phyloP scores from a whole-genome alignment of 352 stramenopile genomes.

The Phytophthora pseudosyringae region DNA sequence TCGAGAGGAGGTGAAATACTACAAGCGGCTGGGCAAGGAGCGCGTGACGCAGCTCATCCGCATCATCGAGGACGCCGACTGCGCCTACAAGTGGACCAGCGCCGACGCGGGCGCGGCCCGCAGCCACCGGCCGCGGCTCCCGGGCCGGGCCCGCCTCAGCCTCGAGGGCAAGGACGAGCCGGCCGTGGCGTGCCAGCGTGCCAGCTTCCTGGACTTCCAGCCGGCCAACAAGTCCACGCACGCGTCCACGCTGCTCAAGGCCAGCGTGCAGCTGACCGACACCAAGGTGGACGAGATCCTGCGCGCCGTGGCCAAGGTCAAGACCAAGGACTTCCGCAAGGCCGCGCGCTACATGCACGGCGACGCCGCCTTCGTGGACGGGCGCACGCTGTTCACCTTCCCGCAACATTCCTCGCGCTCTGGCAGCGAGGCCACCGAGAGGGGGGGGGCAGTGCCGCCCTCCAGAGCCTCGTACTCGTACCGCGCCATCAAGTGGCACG shows the following conservation, averaged over 20 bases:
- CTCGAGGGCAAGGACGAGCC: constrained; percentile 21
- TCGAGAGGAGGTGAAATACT: constrained; percentile 74
- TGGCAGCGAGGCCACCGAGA: constrained; percentile 10
- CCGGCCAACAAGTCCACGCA: constrained; percentile 59
- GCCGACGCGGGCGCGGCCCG: constrained; percentile 8
- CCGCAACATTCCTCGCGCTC: constrained; percentile 23
- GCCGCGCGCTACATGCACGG: constrained; percentile 62
- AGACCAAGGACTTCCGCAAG: constrained; percentile 72
- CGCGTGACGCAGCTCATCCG: constrained; percentile 75
- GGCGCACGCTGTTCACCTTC: constrained; percentile 70
- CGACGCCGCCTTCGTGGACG: constrained; percentile 63
- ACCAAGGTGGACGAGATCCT: constrained; percentile 65
- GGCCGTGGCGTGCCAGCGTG: constrained; percentile 48
- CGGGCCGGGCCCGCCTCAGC: constrained; percentile 11
- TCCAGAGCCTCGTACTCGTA: constrained; percentile 54
- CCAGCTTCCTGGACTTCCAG: constrained; percentile 76
- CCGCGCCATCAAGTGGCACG: constrained; percentile 80
- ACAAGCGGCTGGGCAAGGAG: constrained; percentile 80
- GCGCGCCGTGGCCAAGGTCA: constrained; percentile 54
- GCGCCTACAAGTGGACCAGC: constrained; percentile 74
- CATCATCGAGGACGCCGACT: constrained; percentile 82
- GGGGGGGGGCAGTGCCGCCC: background rate
- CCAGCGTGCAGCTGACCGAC: constrained; percentile 58
- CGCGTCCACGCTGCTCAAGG: constrained; percentile 71
- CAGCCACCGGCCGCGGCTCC: constrained; percentile 15